These are phyloP conservation scores for Picochlorum costavermella DNA, from an alignment of 139 green algal species.

Conservation along the genomic window DNA sequence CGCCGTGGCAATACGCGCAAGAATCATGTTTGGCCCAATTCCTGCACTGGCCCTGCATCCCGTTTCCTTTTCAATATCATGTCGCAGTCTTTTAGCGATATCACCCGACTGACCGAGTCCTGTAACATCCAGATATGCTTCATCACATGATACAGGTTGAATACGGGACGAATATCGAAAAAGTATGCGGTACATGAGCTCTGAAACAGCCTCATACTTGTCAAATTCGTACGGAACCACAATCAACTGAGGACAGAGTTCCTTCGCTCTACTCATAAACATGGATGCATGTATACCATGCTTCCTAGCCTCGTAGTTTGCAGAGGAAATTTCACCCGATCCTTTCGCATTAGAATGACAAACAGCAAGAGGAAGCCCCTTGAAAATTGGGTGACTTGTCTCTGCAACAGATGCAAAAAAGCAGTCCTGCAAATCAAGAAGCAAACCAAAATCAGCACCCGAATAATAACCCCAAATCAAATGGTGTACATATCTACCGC, in stretches of 20 bases:
- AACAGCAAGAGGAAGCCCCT: constrained; percentile 39
- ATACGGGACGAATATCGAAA: constrained; percentile 56
- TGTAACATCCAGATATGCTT: constrained; percentile 90
- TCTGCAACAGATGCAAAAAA: constrained; percentile 88
- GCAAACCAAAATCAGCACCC: background rate
- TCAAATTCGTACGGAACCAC: constrained; percentile 95
- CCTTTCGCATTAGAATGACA: constrained; percentile 67
- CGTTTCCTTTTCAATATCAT: constrained; percentile 40
- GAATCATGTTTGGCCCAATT: constrained; percentile 56
- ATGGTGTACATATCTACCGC: background rate
- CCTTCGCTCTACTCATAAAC: constrained; percentile 76
- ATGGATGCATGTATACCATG: constrained; percentile 71
- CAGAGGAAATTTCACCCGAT: constrained; percentile 75
- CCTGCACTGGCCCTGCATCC: constrained; percentile 56
- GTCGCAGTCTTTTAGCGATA: constrained; percentile 44
- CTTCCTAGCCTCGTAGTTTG: constrained; percentile 77
- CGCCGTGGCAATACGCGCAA: constrained; percentile 55
- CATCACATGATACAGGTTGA: constrained; percentile 86
- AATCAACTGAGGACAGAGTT: constrained; percentile 79
- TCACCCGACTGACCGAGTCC: constrained; percentile 53
- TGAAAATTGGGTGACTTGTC: constrained; percentile 44
- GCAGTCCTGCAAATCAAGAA: constrained; percentile 57
- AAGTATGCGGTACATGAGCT: constrained; percentile 76
- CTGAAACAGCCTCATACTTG: constrained; percentile 72
- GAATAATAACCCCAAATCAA: background rate